Conservation (phyloP, 31 red algal species). For the Odonthalia washingtoniensis region DNA sequence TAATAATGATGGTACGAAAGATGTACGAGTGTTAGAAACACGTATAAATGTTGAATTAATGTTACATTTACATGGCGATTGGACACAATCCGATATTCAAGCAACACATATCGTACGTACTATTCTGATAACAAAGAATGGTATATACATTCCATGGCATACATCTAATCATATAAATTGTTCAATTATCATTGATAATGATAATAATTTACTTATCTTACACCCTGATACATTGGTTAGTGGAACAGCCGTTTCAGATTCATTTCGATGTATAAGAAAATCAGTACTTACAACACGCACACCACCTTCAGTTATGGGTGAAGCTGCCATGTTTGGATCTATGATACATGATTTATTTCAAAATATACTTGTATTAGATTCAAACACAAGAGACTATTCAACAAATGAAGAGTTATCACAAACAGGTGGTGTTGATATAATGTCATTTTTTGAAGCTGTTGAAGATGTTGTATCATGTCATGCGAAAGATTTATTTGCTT, state of each 20-base stretch:
- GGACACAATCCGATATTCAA: constrained; percentile 21
- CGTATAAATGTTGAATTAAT: not conserved
- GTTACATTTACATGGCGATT: constrained; percentile 28
- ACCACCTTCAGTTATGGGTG: constrained; percentile 45
- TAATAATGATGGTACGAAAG: constrained; percentile 18
- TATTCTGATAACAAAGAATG: not conserved
- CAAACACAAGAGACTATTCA: constrained; percentile 18
- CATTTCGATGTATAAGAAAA: constrained; percentile 76
- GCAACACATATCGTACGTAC: constrained; percentile 21
- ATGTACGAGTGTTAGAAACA: constrained; percentile 20
- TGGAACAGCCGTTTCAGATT: constrained; percentile 82
- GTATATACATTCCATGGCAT: constrained; percentile 4
- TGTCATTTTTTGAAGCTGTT: constrained; percentile 49
- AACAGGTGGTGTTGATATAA: constrained; percentile 46
- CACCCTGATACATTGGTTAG: constrained; percentile 88
- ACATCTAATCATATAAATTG: not conserved
- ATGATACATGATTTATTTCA: constrained; percentile 84
- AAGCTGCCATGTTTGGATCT: constrained; percentile 69
- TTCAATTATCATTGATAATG: constrained; percentile 52
- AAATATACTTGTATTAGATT: constrained; percentile 55
- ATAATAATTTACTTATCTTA: constrained; percentile 75
- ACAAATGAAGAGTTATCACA: constrained; percentile 34
- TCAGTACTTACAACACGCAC: constrained; percentile 66
- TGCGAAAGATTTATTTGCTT: constrained; percentile 60
- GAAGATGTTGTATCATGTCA: constrained; percentile 41